Conservation (phyloP, 306 rosid genomes). For the Vigna angularis region DNA sequence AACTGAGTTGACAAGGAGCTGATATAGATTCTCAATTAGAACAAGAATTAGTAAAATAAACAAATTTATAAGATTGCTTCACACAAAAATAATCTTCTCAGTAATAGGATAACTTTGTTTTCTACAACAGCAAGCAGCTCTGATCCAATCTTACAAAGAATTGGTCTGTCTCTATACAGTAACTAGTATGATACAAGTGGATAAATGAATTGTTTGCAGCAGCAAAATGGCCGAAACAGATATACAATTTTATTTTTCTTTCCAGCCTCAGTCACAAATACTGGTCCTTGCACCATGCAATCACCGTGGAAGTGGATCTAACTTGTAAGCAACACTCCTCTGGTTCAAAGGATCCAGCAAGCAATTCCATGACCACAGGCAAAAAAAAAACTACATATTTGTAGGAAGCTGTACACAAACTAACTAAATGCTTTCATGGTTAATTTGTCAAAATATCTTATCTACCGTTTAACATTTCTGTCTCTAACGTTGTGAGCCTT, state of each 20-base stretch:
- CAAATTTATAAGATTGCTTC: slow-evolving; percentile 14
- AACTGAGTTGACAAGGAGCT: not conserved
- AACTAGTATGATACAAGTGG: slow-evolving; percentile 21
- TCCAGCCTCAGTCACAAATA: slow-evolving; percentile 12
- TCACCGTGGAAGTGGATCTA: not conserved
- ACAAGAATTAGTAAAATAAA: not conserved
- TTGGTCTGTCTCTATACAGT: slow-evolving; percentile 34
- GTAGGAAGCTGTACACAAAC: slow-evolving; percentile 34
- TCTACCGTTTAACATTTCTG: not conserved
- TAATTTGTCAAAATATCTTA: not conserved
- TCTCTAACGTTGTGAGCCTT: not conserved
- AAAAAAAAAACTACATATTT: not conserved
- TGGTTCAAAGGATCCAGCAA: slow-evolving; percentile 19
- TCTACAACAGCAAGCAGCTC: slow-evolving; percentile 29
- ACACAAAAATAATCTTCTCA: slow-evolving; percentile 21
- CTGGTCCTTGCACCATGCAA: slow-evolving; percentile 31
- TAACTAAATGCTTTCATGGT: not conserved
- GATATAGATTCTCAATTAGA: not conserved
- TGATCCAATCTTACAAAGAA: slow-evolving; percentile 22
- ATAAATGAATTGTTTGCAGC: slow-evolving; percentile 5
- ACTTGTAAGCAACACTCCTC: not conserved
- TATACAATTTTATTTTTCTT: slow-evolving; percentile 29
- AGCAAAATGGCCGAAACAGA: not conserved
- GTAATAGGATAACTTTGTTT: slow-evolving; percentile 20
- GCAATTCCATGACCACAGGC: slow-evolving; percentile 30